phyloP scores from a whole-genome alignment of 1,284 basidiomycete species.

The Fomitopsis palustris region DNA sequence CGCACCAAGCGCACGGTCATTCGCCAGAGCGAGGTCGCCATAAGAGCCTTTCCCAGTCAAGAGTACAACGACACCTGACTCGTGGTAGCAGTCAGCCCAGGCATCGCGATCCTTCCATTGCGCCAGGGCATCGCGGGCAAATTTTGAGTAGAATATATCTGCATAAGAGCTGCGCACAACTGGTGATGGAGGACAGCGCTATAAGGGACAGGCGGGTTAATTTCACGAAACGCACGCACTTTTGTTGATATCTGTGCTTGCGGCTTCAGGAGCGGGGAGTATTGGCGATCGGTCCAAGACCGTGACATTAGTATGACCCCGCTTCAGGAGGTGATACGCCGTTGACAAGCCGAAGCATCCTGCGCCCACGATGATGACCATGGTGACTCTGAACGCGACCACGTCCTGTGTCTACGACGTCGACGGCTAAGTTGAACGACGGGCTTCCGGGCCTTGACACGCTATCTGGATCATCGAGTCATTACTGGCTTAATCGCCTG shows the following conservation, averaged over 20 bases:
- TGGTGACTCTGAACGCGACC: slow-evolving; percentile 12
- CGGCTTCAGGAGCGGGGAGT: slow-evolving; percentile 76
- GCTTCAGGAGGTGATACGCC: slow-evolving; percentile 68
- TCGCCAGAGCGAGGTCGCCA: slow-evolving; percentile 46
- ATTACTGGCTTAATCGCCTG: neutral
- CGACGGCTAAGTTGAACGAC: too few species aligned
- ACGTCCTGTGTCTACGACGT: neutral
- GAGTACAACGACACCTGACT: slow-evolving; percentile 69
- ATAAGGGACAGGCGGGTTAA: neutral
- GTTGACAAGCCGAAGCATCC: slow-evolving; percentile 87
- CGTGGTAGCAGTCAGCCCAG: slow-evolving; percentile 78
- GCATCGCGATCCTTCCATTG: slow-evolving; percentile 62
- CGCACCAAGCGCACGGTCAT: slow-evolving; percentile 55
- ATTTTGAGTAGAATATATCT: slow-evolving; percentile 63
- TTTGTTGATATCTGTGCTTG: slow-evolving; percentile 85
- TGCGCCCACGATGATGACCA: slow-evolving; percentile 76
- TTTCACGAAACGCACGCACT: slow-evolving; percentile 38
- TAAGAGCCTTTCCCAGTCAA: slow-evolving; percentile 39
- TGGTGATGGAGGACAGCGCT: slow-evolving; percentile 21
- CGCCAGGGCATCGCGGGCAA: slow-evolving; percentile 71
- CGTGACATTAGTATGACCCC: slow-evolving; percentile 67
- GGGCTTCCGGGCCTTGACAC: neutral
- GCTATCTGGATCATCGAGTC: neutral
- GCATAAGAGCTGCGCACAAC: slow-evolving; percentile 72
- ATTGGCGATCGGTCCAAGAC: slow-evolving; percentile 65